Evolutionary conservation across 2,329 filamentous ascomycete species (phyloP), one percentile per base, ranked within the genome.

Genomic region (Alternaria consortialis): DNA sequence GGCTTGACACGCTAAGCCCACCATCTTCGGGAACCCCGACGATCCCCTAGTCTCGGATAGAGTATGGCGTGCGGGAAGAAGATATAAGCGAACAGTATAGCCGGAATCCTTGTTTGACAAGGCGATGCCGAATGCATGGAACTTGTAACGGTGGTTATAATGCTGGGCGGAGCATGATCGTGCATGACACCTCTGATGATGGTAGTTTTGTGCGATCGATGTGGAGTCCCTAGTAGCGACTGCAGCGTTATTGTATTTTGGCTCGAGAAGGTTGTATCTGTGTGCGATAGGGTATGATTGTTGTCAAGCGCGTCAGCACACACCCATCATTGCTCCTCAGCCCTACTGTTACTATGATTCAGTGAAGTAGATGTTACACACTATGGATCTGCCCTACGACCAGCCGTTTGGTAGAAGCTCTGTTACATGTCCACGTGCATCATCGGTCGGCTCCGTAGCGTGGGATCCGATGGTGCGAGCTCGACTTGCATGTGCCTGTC

Each of bases 381-480:
- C 46, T 37, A 50, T 17, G 46, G 1, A 8, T 27, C 20, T 50
- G 13, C 20, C 46, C 31, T 50, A 50, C 32, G 17, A 37, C 9
- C 32, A 37, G 11, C 46, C n/a, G 46, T 37, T 50, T 25, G 32
- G 46, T 36, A 27, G 20, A 37, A 50, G 46, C 46, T 25, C 46
- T 25, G 46, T 6, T 50, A 23, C 32, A 50, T 36, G 32, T 34
- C 46, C 46, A 50, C 32, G 13, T 50, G 46, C 46, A 50, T 50
- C 15, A 50, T 25, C 32, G 46, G 46, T 50, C 46, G 46, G 44
- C 48, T 58, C 59, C 55, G 51, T 36, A 27, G 55, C 37, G 29
- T 40, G 37, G 59, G 59, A 62, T 62, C 58, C 29, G 55, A 36
- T 34, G 46, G 46, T 37, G 15, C 46, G 46, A 17, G 8, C 23